phyloP scores from a whole-genome alignment of 768 basidiomycete genomes.

The Lentinus tigrinus region DNA sequence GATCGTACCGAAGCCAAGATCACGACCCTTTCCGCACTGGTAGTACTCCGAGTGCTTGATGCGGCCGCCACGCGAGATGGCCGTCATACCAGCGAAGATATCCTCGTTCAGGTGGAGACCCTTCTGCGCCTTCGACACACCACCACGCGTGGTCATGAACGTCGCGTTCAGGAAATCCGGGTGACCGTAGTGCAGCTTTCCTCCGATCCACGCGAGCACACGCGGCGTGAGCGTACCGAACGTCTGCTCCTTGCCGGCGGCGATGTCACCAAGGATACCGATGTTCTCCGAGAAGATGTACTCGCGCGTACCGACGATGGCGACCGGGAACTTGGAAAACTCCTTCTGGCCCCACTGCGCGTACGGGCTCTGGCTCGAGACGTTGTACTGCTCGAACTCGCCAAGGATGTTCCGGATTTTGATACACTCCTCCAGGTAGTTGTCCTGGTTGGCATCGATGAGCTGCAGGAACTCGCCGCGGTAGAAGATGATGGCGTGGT shows the following conservation, averaged over 20 bases:
- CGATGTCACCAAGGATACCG: constrained; percentile 97
- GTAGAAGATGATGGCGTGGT: constrained; percentile 98
- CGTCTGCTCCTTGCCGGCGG: constrained; percentile 99
- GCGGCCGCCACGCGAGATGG: constrained; percentile 94
- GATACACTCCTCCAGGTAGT: constrained; percentile 97
- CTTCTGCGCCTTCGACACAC: constrained; percentile 99
- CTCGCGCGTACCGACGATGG: constrained; percentile 97
- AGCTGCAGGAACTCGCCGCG: constrained; percentile 98
- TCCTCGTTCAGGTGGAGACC: constrained; percentile 98
- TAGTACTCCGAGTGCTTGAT: constrained; percentile 99
- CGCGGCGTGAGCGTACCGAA: constrained; percentile 98
- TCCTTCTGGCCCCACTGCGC: constrained; percentile 95
- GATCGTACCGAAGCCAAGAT: constrained; percentile 98
- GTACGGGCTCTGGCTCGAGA: constrained; percentile 93
- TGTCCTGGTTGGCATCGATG: constrained; percentile 99
- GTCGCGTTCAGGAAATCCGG: constrained; percentile 98
- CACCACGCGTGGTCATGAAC: constrained; percentile 98
- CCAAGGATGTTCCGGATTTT: constrained; percentile 98
- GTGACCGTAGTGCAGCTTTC: constrained; percentile 98
- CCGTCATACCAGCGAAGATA: constrained; percentile 99
- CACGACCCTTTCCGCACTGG: constrained; percentile 98
- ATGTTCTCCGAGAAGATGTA: constrained; percentile 99
- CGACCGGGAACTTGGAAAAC: constrained; percentile 86
- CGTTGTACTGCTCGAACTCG: constrained; percentile 93
- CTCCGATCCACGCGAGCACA: constrained; percentile 94